These are phyloP conservation scores for Lepiota brunneoincarnata DNA, from an alignment of 768 basidiomycete species.

Conservation along the genomic window DNA sequence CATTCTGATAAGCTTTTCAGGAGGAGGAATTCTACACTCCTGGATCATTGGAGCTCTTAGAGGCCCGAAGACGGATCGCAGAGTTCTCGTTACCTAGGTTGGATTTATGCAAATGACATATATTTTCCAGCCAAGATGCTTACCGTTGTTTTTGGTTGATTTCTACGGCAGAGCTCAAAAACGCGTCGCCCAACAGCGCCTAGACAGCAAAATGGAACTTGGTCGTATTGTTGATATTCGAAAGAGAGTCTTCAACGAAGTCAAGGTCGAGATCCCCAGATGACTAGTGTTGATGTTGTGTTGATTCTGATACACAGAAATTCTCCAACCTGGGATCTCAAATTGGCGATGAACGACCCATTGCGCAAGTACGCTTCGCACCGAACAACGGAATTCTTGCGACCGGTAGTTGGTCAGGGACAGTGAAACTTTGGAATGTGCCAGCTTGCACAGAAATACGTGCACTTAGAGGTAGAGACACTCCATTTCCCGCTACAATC, in stretches of 20 bases:
- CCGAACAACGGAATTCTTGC: conserved; percentile 87
- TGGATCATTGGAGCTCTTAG: conserved; percentile 83
- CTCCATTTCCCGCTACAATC: neutral
- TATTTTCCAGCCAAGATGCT: conserved; percentile 85
- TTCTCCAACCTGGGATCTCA: conserved; percentile 94
- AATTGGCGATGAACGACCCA: conserved; percentile 94
- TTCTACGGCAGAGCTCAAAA: conserved; percentile 84
- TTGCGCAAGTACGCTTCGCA: conserved; percentile 91
- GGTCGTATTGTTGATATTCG: conserved; percentile 89
- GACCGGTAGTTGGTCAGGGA: conserved; percentile 96
- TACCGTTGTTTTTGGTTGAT: conserved; percentile 47
- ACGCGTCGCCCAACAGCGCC: conserved; percentile 88
- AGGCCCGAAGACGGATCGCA: conserved; percentile 67
- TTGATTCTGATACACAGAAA: conserved; percentile 44
- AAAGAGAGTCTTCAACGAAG: conserved; percentile 84
- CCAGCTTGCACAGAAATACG: conserved; percentile 82
- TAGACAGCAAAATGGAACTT: conserved; percentile 85
- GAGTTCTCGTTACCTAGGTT: conserved; percentile 96
- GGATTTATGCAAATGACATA: conserved; percentile 59
- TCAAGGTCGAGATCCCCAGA: conserved; percentile 62
- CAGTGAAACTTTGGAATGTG: conserved; percentile 93
- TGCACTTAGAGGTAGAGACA: conserved; percentile 63
- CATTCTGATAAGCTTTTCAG: conserved; percentile 30
- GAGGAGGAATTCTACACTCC: conserved; percentile 96
- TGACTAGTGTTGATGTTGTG: no score